Evolutionary conservation across 306 rosid genomes (phyloP), one percentile per base, ranked within the genome.

Genomic region (Trifolium subterraneum): DNA sequence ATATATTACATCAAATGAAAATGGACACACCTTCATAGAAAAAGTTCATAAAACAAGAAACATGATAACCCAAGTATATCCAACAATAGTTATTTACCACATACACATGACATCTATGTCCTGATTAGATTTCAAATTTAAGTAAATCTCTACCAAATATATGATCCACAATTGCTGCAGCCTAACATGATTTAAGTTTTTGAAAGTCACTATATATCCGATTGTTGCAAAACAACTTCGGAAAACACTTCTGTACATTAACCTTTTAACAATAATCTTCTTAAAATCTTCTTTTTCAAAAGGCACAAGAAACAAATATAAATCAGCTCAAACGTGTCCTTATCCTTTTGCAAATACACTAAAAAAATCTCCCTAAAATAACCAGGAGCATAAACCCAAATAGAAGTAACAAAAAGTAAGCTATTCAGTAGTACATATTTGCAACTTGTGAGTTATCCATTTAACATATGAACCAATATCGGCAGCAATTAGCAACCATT

Each of bases 1-100:
- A 38, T 22, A 64, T 50, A 75, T 65, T 10, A 38, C 64, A 48
- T 52, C 79, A 64, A 83, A 74, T 62, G 55, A 74, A 61, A 12
- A 71, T 29, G 42, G 41, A 31, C 48, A 80, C 39, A 7, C 55
- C 10, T 61, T 45, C 23, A 35, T 27, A 70, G 44, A 33, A 68
- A 64, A 76, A 64, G 35, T 72, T 39, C 68, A 67, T 55, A 35
- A 20, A 33, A 64, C 6, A 27, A 45, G 41, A 70, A 44, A 73
- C 58, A 62, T 35, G 23, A 76, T 74, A 66, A 20, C n/a, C 35
- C 54, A 54, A 52, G 42, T 23, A 38, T 56, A 38, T 56, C 33
- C 6, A 45, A 27, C 12, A 63, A 77, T 59, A 56, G 68, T n/a
- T 55, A 64, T 50, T 75, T 50, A 79, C 50, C 15, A 42, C 39